Evolutionary conservation across 2,329 filamentous ascomycete genomes (phyloP).

Genomic region (Colletotrichum costaricense): DNA sequence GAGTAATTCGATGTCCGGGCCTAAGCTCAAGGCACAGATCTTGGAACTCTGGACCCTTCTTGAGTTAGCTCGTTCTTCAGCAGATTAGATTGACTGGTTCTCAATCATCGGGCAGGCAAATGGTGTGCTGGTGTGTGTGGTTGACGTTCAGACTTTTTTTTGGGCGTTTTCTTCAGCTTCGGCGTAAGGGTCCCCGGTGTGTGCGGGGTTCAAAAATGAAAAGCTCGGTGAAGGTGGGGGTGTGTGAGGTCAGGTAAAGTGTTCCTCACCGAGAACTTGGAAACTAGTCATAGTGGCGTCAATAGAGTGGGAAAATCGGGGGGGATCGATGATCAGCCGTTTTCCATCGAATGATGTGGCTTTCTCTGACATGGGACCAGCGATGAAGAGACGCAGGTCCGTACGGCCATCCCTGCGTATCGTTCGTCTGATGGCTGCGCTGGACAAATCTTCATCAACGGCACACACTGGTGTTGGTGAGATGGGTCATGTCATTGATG

Average conservation of each 20-base stretch:
- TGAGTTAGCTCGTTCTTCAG: not conserved
- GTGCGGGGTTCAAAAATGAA: conserved; percentile 27
- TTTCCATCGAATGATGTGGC: not conserved
- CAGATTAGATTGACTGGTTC: not conserved
- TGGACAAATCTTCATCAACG: not conserved
- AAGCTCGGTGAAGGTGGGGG: conserved; percentile 21
- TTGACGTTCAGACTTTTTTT: conserved; percentile 10
- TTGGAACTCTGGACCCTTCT: not conserved
- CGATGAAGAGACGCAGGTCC: conserved; percentile 4
- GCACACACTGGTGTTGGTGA: not conserved
- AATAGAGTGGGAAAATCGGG: not conserved
- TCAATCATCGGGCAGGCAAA: not conserved
- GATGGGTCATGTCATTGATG: not conserved
- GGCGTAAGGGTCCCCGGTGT: not conserved
- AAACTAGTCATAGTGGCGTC: conserved; percentile 4
- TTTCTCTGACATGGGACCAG: not conserved
- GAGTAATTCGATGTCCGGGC: not conserved
- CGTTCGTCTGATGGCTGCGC: not conserved
- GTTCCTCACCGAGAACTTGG: conserved; percentile 3
- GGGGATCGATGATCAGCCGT: not conserved
- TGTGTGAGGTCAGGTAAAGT: not conserved
- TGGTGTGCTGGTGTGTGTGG: not conserved
- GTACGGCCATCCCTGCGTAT: not conserved
- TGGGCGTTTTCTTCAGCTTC: not conserved
- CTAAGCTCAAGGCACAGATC: not conserved